Evolutionary conservation across 768 basidiomycete genomes (phyloP), one percentile per base, ranked within the genome.

Genomic region (Thelephora ganbajun): DNA sequence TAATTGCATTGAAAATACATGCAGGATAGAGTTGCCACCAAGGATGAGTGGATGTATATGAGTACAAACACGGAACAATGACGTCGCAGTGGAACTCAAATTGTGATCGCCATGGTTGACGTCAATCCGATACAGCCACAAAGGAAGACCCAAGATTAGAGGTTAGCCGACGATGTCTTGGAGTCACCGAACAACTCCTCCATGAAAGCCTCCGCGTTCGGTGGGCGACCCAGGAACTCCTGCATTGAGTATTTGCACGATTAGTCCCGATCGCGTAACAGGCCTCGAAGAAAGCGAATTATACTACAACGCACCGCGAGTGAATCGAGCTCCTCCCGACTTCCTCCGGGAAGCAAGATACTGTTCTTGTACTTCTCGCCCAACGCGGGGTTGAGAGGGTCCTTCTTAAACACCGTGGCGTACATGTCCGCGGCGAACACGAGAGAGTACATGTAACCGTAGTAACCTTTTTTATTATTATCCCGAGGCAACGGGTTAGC

Each of bases 261-360:
- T 7, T 7, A 34, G 33, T 20, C 16, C 43, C 5, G 48, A 49
- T 14, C 41, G n/a, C n/a, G n/a, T n/a, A n/a, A n/a, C n/a, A n/a
- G n/a, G n/a, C n/a, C n/a, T n/a, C n/a, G n/a, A n/a, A n/a, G n/a
- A 16, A 42, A 18, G 33, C 16, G 9, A 9, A 6, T 14, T 41
- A 19, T 33, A 12, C 33, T 33, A 18, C 23, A 1, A 44, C 63
- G 26, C 52, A 80, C 85, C 71, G 82, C 72, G 49, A 92, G 71
- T n/a, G 81, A 82, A 42, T 85, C 80, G 48, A 78, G 62, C 54
- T 90, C 89, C 51, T 92, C 87, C 11, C 82, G 74, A 52, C 80
- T 83, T 22, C 84, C 86, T 20, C 89, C 87, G 6, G 74, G 73
- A 30, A 65, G 61, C 14, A 92, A 69, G 51, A 93, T 90, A 61